Percentiles rank a stretch among this genome's conserved stretches.
Evolutionary conservation across 108 stramenopile genomes (phyloP).

Genomic region (Stephanodiscus triporus): DNA sequence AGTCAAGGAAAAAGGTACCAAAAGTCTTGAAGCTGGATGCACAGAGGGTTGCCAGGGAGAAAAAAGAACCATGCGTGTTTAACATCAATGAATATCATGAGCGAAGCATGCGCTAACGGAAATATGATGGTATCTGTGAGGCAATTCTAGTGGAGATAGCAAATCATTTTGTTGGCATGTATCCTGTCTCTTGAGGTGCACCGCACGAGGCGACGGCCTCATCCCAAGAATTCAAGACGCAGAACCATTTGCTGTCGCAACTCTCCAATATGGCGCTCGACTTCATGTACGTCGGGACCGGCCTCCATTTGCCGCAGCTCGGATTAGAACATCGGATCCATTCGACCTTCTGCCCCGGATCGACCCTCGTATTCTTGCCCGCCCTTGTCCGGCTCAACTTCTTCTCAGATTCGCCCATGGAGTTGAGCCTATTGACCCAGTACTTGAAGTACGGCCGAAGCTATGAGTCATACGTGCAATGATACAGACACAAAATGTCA

Average conservation of each 20-base stretch:
- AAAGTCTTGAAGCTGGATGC: neutral
- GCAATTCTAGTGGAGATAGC: neutral
- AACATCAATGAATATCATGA: constrained; percentile 14
- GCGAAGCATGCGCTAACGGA: constrained; percentile 5
- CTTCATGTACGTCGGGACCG: constrained; percentile 76
- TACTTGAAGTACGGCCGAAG: constrained; percentile 49
- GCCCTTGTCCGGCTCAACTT: constrained; percentile 35
- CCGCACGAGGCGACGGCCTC: constrained; percentile 84
- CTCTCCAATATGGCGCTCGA: constrained; percentile 70
- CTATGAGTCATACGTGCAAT: constrained; percentile 7
- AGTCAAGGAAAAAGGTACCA: neutral
- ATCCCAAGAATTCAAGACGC: constrained; percentile 92
- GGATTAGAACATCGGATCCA: constrained; percentile 89
- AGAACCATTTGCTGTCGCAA: constrained; percentile 77
- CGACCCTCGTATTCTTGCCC: constrained; percentile 41
- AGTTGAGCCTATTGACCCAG: constrained; percentile 48
- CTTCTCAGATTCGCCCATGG: constrained; percentile 47
- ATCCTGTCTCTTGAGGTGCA: constrained; percentile 81
- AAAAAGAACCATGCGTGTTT: neutral
- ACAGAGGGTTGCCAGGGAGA: neutral
- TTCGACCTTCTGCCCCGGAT: constrained; percentile 52
- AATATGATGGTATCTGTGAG: constrained; percentile 5
- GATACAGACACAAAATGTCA: neutral
- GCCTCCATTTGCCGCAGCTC: constrained; percentile 85
- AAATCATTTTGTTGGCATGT: constrained; percentile 26